These are phyloP conservation scores for Suillus subaureus DNA, from an alignment of 768 basidiomycete species.

Conservation along the genomic window DNA sequence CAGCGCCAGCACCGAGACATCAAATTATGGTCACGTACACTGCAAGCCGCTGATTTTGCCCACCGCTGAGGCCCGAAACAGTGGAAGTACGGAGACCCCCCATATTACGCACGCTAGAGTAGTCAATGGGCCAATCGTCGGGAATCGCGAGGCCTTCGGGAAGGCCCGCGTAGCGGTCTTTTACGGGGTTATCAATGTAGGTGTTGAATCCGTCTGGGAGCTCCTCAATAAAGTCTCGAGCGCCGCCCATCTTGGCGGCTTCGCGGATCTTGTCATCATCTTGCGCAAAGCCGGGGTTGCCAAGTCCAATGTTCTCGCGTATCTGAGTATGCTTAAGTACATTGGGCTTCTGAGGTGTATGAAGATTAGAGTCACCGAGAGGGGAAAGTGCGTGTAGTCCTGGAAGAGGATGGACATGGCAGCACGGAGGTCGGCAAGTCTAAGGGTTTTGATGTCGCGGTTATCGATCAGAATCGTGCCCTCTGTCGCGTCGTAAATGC, in stretches of 20 bases:
- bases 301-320: slow-evolving; percentile 75
- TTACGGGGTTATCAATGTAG: slow-evolving; percentile 73
- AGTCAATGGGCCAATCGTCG: slow-evolving; percentile 64
- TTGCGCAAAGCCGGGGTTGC: slow-evolving; percentile 55
- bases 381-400: slow-evolving; percentile 78
- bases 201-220: slow-evolving; percentile 71
- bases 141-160: slow-evolving; percentile 63
- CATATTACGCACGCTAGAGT: slow-evolving; percentile 42
- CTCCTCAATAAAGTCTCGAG: slow-evolving; percentile 60
- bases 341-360: background rate
- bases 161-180: slow-evolving; percentile 59
- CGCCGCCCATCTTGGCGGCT: slow-evolving; percentile 73
- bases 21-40: slow-evolving; percentile 41
- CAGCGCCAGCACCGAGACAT: background rate
- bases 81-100: slow-evolving; percentile 44
- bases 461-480: slow-evolving; percentile 70
- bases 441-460: slow-evolving; percentile 58
- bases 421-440: slow-evolving; percentile 61
- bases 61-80: slow-evolving; percentile 55
- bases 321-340: slow-evolving; percentile 45
- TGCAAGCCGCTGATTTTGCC: slow-evolving; percentile 75
- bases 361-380: slow-evolving; percentile 54
- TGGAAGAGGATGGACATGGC: slow-evolving; percentile 76
- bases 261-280: slow-evolving; percentile 59
- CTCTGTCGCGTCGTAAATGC: slow-evolving; percentile 69